phyloP scores from a whole-genome alignment of 2,329 filamentous ascomycete species.

The Chaetomiaceae sp. region DNA sequence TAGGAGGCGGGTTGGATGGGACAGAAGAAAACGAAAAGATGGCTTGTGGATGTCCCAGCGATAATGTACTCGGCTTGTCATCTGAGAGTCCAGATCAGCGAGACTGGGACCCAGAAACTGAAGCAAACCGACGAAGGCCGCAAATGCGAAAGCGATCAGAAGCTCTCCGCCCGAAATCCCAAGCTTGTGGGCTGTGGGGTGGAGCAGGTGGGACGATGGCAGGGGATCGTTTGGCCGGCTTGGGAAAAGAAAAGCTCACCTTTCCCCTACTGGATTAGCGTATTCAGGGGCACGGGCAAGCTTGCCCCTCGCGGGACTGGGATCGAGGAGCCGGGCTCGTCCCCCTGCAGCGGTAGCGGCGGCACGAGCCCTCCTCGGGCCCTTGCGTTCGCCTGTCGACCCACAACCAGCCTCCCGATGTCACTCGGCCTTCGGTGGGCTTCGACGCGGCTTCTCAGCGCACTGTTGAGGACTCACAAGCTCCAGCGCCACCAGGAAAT shows the following conservation, averaged over 20 bases:
- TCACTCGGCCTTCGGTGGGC: slow-evolving; percentile 1
- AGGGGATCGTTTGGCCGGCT: not conserved
- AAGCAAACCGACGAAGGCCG: too few relatives aligned
- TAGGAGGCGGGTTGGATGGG: too few relatives aligned
- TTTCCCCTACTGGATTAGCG: not conserved
- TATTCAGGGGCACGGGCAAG: not conserved
- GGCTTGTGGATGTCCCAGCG: too few relatives aligned
- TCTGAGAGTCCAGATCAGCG: too few relatives aligned
- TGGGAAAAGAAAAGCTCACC: not conserved
- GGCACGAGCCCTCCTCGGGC: slow-evolving; percentile 15
- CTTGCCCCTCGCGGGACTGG: slow-evolving; percentile 10
- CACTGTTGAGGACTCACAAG: too few relatives aligned
- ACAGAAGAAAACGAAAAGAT: too few relatives aligned
- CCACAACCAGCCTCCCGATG: slow-evolving; percentile 3
- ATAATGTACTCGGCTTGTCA: too few relatives aligned
- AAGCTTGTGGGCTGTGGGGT: too few relatives aligned
- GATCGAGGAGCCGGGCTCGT: slow-evolving; percentile 12
- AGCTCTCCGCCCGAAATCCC: too few relatives aligned
- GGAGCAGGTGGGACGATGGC: too few relatives aligned
- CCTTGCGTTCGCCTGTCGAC: slow-evolving; percentile 4
- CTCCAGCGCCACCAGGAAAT: slow-evolving; percentile 7
- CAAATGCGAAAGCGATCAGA: too few relatives aligned
- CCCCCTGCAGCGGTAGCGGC: slow-evolving; percentile 14
- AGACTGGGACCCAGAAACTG: too few relatives aligned
- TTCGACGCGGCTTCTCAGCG: slow-evolving; percentile 7